These are phyloP conservation scores for Ascochyta rabiei DNA, from an alignment of 2,329 filamentous ascomycete genomes.

Conservation along the genomic window DNA sequence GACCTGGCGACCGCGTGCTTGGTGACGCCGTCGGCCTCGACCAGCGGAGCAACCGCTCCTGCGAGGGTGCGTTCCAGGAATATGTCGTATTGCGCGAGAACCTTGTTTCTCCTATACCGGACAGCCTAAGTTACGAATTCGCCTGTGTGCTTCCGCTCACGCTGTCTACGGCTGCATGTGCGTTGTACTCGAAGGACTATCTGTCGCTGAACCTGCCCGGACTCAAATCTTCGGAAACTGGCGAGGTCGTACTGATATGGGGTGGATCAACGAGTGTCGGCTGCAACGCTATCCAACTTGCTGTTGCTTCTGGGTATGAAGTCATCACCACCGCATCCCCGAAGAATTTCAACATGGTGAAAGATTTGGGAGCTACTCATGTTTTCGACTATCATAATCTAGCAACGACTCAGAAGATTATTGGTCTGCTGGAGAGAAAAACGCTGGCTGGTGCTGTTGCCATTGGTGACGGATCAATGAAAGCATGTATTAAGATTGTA, in stretches of 20 bases:
- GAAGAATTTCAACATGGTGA: conserved; percentile 54
- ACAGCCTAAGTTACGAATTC: conserved; percentile 54
- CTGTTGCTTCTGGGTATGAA: conserved; percentile 50
- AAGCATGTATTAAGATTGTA: conserved; percentile 19
- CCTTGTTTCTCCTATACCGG: conserved; percentile 54
- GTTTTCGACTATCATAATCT: conserved; percentile 55
- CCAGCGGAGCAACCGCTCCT: conserved; percentile 6
- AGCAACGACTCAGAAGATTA: conserved; percentile 37
- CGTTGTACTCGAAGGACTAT: conserved; percentile 20
- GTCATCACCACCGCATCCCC: conserved; percentile 55
- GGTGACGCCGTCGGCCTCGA: conserved; percentile 28
- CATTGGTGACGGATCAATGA: conserved; percentile 24
- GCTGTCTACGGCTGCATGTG: conserved; percentile 20
- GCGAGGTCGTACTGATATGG: conserved; percentile 47
- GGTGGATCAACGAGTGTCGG: conserved; percentile 58
- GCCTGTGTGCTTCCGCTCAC: conserved; percentile 51
- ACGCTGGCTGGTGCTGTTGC: conserved; percentile 47
- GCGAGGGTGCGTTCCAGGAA: conserved; percentile 59
- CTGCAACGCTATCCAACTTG: conserved; percentile 56
- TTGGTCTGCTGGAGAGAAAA: conserved; percentile 41
- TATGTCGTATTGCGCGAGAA: conserved; percentile 58
- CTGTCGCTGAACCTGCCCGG: conserved; percentile 30
- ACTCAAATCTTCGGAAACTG: conserved; percentile 52
- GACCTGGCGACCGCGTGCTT: conserved; percentile 51
- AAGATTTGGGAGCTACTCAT: conserved; percentile 52